A percentile compares a stretch with the other conserved stretches of the same genome.
These are phyloP conservation scores for Ramularia collo-cygni DNA, from an alignment of 2,329 filamentous ascomycete species.

Conservation along the genomic window DNA sequence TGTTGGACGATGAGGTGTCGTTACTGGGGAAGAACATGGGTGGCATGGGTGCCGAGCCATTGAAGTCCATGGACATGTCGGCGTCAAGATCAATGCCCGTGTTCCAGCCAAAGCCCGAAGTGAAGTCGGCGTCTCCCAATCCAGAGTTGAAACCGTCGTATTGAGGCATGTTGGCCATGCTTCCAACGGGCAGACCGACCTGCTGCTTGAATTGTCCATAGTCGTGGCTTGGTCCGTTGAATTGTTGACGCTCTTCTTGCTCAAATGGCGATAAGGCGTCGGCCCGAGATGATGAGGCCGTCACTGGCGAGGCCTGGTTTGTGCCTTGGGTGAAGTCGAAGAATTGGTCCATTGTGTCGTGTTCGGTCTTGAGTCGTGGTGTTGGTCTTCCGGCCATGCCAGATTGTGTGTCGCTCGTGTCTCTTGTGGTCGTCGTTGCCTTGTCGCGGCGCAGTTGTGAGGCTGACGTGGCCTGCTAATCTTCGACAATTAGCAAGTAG, in stretches of 20 bases:
- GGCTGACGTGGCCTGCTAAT: conserved; percentile 7
- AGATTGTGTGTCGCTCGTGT: conserved; percentile 4
- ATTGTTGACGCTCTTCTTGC: conserved; percentile 32
- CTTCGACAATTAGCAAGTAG: not conserved
- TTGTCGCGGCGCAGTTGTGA: not conserved
- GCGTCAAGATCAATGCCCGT: conserved; percentile 44
- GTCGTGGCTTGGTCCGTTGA: conserved; percentile 69
- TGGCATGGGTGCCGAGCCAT: conserved; percentile 39
- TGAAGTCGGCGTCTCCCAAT: conserved; percentile 63
- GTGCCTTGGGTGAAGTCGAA: conserved; percentile 34
- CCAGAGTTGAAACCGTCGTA: conserved; percentile 40
- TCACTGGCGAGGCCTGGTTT: conserved; percentile 24
- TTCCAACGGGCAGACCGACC: conserved; percentile 82
- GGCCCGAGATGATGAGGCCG: conserved; percentile 23
- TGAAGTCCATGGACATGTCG: conserved; percentile 63
- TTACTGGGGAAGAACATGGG: conserved; percentile 57
- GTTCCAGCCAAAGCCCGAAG: conserved; percentile 51
- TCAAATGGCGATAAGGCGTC: conserved; percentile 29
- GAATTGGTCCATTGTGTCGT: conserved; percentile 30
- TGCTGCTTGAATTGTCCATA: conserved; percentile 95
- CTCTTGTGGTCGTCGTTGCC: conserved; percentile 3
- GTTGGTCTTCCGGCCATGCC: conserved; percentile 21
- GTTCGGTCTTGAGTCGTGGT: conserved; percentile 29
- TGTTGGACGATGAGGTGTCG: conserved; percentile 32
- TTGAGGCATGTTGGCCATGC: conserved; percentile 70